Evolutionary conservation across 108 stramenopile genomes (phyloP), one percentile per base, ranked within the genome.

Genomic region (Nitzschia sp.): DNA sequence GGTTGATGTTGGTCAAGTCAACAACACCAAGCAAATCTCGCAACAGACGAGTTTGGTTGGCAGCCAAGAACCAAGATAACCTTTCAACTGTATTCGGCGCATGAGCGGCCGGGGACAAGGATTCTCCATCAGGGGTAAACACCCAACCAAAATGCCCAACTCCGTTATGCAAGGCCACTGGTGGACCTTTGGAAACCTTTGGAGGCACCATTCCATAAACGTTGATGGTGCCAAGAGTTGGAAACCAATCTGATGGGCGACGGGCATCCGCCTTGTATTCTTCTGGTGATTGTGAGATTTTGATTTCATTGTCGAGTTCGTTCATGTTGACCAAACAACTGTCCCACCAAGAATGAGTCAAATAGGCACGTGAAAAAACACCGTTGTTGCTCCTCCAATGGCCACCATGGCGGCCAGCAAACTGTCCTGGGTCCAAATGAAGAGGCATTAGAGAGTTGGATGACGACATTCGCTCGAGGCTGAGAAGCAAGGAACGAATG

Each of bases 1-100:
- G 94, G 70, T 89, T 90, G 64, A 95, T 84, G 60, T 85, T 84
- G 26, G 53, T 76, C 25, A 92, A 44, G 55, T 83, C 75, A 25
- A 95, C 91, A 26, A 85, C 84, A 24, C 79, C 59, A 69, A 92
- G 69, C 63, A 95, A 78, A 55, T 88, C 85, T 20, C 88, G 81
- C 34, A 92, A 50, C 17, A 92, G 61, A 21, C 80, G 40, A 11
- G 82, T 63, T 57, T 85, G 80, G 68, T 89, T 85, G 22, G 63
- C 62, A 10, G 70, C 67, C 26, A 88, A 43, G 60, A 85, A 88
- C 82, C 84, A 83, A 12, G 74, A 62, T 58, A 88, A 52, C 3
- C 84, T 77, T 39, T 83, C 72, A 26, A 84, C 57, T 17, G 80
- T 86, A 55, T 86, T 82, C n/a, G 82, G 85, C 1, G 56, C 58